Base-by-base conservation (phyloP, 2,329 filamentous ascomycete species). In the Helotiales sp. region DNA sequence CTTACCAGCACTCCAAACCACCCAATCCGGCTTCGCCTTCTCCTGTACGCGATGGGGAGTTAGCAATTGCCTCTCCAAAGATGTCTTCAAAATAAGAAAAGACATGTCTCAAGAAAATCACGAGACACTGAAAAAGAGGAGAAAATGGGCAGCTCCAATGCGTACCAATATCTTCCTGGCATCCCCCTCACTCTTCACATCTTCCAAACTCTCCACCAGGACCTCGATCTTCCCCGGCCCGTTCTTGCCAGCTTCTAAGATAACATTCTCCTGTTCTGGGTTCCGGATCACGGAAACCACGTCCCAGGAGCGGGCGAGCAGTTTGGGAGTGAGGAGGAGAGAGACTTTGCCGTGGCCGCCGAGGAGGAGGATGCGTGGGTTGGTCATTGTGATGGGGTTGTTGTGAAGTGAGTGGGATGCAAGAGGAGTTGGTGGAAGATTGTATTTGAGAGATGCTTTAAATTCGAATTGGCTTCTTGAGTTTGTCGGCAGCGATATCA, bases 271-370 rank as follows among this genome's bases (percentile, higher is more conserved):
- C 72, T 96, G 92, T 0, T 88, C 87, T n/a, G 87, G 81, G 70
- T 88, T 86, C 74, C 93, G 91, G 77, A 96, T 90, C 68, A 96
- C 82, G 77, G 89, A 92, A 67, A 91, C 93, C 63, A 96, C 90
- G 71, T 87, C 87, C 90, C 92, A 95, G 37, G 87, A 87, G 71
- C 89, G 87, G 60, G 88, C 83, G 49, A 96, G 87, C 7, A 96
- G 87, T 67, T 94, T 84, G 1, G 91, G 91, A 8, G 92, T 96
- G 45, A 96, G 85, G 50, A 90, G 81, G 66, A 92, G 87, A 71
- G 92, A 87, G 67, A 96, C 80, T 77, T 93, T 93, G 80, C 93
- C 93, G 81, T 94, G 92, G 74, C 92, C 93, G 75, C 92, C 92
- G 70, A 96, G 86, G 71, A 96, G 74, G 40, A 74, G 72, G n/a